phyloP scores from a whole-genome alignment of 1,139 yeast genomes.

The Candida tetrigidarum region DNA sequence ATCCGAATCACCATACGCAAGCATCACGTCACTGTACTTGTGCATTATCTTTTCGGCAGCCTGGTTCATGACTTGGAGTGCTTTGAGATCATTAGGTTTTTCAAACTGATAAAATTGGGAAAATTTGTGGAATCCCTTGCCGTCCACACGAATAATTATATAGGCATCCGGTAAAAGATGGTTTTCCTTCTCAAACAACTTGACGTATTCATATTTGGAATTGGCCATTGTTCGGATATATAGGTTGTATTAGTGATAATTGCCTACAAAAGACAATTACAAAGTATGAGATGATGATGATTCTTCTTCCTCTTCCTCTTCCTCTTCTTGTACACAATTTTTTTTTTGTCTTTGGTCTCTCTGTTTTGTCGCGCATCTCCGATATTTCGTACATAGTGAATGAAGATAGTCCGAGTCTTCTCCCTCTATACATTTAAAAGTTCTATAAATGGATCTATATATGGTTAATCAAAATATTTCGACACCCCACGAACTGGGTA shows the following conservation, averaged over 20 bases:
- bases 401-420: no score
- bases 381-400: no score
- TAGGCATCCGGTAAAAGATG: conserved; percentile 77
- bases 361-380: no score
- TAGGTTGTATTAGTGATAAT: no score
- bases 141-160: conserved; percentile 87
- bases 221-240: conserved; percentile 72
- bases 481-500: conserved; percentile 35
- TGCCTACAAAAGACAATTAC: no score
- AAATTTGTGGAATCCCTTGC: conserved; percentile 91
- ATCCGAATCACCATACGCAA: conserved; percentile 96
- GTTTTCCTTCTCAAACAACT: conserved; percentile 76
- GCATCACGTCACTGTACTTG: conserved; percentile 66
- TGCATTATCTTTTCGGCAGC: conserved; percentile 73
- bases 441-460: no score
- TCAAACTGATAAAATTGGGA: conserved; percentile 71
- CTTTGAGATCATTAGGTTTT: conserved; percentile 86
- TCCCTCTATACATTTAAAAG: no score
- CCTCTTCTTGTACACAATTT: no score
- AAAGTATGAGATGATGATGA: no score
- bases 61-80: conserved; percentile 77
- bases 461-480: conserved; percentile 14
- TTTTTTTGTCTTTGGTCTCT: no score
- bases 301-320: no score
- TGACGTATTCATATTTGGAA: conserved; percentile 84